These are phyloP conservation scores for Aspergillus sp. DNA, from an alignment of 2,329 filamentous ascomycete species.

Conservation along the genomic window DNA sequence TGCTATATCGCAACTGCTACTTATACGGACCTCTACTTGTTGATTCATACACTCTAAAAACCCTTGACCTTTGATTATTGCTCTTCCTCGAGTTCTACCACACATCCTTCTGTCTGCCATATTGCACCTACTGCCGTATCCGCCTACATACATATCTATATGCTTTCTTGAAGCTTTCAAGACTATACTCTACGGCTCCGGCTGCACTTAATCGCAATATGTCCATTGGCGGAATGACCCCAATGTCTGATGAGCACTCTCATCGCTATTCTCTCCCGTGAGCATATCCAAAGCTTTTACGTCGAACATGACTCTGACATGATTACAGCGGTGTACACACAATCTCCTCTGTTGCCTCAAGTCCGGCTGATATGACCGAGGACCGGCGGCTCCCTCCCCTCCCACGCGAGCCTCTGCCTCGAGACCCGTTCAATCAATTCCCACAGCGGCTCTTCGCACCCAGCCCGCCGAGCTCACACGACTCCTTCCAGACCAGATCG, in stretches of 20 bases:
- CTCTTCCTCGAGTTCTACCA: not conserved
- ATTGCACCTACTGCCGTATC: slow-evolving; percentile 22
- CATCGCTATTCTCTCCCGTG: slow-evolving; percentile 44
- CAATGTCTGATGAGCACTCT: slow-evolving; percentile 33
- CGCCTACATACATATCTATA: slow-evolving; percentile 4
- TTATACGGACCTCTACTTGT: slow-evolving; percentile 20
- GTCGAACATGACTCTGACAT: slow-evolving; percentile 21
- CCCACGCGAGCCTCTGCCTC: slow-evolving; percentile 43
- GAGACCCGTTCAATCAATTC: slow-evolving; percentile 45
- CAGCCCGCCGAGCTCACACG: slow-evolving; percentile 40
- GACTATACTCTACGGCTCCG: not conserved
- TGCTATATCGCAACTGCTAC: slow-evolving; percentile 4
- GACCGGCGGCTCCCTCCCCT: slow-evolving; percentile 44
- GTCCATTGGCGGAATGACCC: slow-evolving; percentile 39
- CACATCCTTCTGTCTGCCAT: slow-evolving; percentile 9
- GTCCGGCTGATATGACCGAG: slow-evolving; percentile 35
- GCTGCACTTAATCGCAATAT: slow-evolving; percentile 9
- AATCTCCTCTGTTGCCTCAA: slow-evolving; percentile 25
- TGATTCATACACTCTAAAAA: slow-evolving; percentile 18
- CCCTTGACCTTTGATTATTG: slow-evolving; percentile 7
- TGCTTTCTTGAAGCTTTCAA: not conserved
- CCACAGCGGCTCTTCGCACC: slow-evolving; percentile 34
- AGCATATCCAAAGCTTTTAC: slow-evolving; percentile 23
- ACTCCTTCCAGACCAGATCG: slow-evolving; percentile 40
- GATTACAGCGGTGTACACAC: slow-evolving; percentile 29